Evolutionary conservation across 1,139 yeast genomes (phyloP).

Genomic region (Arxiozyma heterogenica): DNA sequence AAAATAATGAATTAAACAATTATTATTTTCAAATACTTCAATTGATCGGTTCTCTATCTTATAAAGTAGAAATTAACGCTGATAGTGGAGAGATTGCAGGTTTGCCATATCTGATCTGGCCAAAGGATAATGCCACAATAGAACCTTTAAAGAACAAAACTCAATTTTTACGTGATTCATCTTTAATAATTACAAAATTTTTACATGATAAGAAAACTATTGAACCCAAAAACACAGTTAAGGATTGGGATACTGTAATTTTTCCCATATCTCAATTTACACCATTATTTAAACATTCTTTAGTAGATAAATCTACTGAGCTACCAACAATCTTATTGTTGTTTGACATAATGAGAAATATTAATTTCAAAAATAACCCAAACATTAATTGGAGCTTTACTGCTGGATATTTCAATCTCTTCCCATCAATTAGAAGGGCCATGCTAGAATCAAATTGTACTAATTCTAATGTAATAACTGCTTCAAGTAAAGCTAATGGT

Average conservation of each 20-base stretch:
- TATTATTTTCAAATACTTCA: slow-evolving; percentile 65
- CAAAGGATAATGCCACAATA: slow-evolving; percentile 55
- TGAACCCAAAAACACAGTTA: not conserved
- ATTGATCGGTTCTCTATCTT: slow-evolving; percentile 61
- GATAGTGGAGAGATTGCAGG: slow-evolving; percentile 15
- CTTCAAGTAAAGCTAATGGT: slow-evolving; percentile 89
- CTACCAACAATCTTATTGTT: slow-evolving; percentile 57
- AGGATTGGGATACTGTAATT: slow-evolving; percentile 45
- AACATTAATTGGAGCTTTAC: slow-evolving; percentile 73
- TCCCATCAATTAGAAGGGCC: slow-evolving; percentile 59
- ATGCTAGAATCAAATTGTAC: slow-evolving; percentile 50
- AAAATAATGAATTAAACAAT: slow-evolving; percentile 47
- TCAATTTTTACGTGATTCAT: slow-evolving; percentile 51
- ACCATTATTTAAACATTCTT: slow-evolving; percentile 47
- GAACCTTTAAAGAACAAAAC: slow-evolving; percentile 60
- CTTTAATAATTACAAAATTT: slow-evolving; percentile 48
- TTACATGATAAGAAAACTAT: slow-evolving; percentile 30
- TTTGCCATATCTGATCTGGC: slow-evolving; percentile 54
- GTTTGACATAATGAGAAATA: slow-evolving; percentile 44
- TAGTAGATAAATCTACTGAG: slow-evolving; percentile 63
- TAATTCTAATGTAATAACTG: slow-evolving; percentile 66
- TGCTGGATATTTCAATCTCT: slow-evolving; percentile 93
- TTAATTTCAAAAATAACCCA: not conserved
- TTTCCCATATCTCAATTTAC: slow-evolving; percentile 90
- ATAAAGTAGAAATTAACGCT: slow-evolving; percentile 39